Evolutionary conservation across 106 monocot species (phyloP), one percentile per base, ranked within the genome.

Genomic region (Agapanthus africanus): DNA sequence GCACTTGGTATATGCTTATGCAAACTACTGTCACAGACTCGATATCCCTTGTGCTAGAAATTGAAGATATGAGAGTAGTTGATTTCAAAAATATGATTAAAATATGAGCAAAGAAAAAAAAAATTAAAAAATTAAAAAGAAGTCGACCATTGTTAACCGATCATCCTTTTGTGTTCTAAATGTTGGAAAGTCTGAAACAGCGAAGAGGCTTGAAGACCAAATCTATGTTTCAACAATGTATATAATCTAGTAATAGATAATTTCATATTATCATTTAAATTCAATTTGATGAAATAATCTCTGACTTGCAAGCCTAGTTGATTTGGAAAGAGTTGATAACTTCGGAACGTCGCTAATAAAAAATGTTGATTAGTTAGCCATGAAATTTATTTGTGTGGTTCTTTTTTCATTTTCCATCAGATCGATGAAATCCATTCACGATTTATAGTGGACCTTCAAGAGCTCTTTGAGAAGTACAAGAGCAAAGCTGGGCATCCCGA

Each of bases 381-480:
- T n/a, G n/a, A n/a, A n/a, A n/a, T n/a, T n/a, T n/a, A n/a, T n/a
- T n/a, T 23, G 4, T 63, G n/a, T 36, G 4, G 8, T 63, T 37
- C 62, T 76, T 69, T 23, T 38, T 49, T 50, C 28, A 33, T n/a
- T n/a, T n/a, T n/a, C n/a, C n/a, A n/a, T n/a, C 77, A 87, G 87
- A 73, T 87, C 46, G 78, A 80, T 66, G 80, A 83, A 64, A 80
- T 74, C 36, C 87, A 87, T 68, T 71, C 40, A 9, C 76, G 77
- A 60, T 87, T 83, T 63, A 66, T 87, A 23, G 15, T 23, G 19
- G 79, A 79, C 5, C 28, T 87, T 28, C 42, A 80, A 71, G 74
- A 87, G 21, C 70, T 87, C 31, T 87, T 83, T 40, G 80, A 87
- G 40, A 83, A 69, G 65, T 69, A 87, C 83, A 87, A 77, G 74